Base-by-base conservation (phyloP, 331 rosid species). In the Quercus tomentella region DNA sequence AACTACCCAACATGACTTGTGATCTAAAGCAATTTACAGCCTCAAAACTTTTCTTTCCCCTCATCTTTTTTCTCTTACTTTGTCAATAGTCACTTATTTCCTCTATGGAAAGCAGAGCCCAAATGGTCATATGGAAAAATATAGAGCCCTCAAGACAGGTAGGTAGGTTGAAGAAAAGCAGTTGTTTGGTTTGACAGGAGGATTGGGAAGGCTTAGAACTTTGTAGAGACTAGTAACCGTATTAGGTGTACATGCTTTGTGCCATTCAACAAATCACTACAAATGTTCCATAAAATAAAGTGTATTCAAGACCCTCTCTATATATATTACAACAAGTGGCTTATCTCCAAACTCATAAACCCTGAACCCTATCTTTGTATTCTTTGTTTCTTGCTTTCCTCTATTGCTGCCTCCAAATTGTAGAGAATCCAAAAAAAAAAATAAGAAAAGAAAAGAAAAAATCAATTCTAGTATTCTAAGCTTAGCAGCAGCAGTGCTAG, bases 91-190 rank as follows among this genome's bases (percentile, higher is more conserved):
- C 54, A 26, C 6, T 4, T 65, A 11, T 31, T 17, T 6, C 6
- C 23, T 66, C 5, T 8, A 11, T 2, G 0, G 45, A 49, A 49
- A 49, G 54, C 17, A 49, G 54, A 49, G 54, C 54, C 54, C 15
- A 49, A 49, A 49, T 14, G 18, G 54, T 49, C 54, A 49, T 4
- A 49, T 11, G 5, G 54, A 28, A 30, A 5, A 18, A 31, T 14
- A 1, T 63, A 3, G 5, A 28, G 71, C 20, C 41, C 41, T 62
- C 37, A 25, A 20, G 54, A 49, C 54, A 10, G 70, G 73, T 61
- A 1, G 57, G 77, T 79, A 72, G 82, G 73, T 72, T 30, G 58
- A 79, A 25, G 78, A 73, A 73, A 11, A 73, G 68, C 74, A 49
- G 82, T 30, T 73, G 78, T 54, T 56, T 22, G 26, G 55, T 73